Conservation (phyloP, 176 grass and related monocot genomes). For the Zoysia pacifica region DNA sequence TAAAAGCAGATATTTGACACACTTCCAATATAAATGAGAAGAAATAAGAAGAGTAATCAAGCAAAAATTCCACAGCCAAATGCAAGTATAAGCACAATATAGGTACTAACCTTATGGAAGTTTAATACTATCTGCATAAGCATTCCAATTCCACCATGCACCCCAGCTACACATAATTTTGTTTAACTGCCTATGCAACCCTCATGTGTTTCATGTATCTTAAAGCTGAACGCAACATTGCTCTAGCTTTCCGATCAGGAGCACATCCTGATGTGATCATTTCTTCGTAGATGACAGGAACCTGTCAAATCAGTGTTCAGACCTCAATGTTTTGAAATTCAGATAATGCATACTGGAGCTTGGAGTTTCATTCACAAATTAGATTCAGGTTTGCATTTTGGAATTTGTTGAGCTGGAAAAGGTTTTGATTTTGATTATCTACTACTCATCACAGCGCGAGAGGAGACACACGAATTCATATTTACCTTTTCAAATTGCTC, state of each 20-base stretch:
- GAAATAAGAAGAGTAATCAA: background rate
- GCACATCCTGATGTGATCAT: constrained; percentile 89
- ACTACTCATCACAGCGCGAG: background rate
- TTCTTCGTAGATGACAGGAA: constrained; percentile 94
- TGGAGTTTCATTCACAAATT: background rate
- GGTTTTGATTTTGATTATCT: constrained; percentile 24
- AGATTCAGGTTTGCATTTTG: background rate
- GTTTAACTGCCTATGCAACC: constrained; percentile 44
- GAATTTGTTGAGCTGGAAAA: background rate
- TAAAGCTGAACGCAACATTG: constrained; percentile 90
- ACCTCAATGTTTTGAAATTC: constrained; percentile 11
- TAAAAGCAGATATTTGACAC: background rate
- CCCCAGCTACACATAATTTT: constrained; percentile 19
- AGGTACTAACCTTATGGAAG: constrained; percentile 39
- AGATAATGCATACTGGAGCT: constrained; percentile 15
- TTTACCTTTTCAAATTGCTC: constrained; percentile 93
- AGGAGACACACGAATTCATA: constrained; percentile 13
- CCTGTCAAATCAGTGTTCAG: constrained; percentile 45
- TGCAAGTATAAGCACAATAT: background rate
- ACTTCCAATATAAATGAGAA: background rate
- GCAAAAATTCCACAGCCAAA: background rate
- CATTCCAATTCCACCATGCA: background rate
- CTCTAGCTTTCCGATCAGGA: constrained; percentile 96
- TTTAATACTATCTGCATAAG: constrained; percentile 20
- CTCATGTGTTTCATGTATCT: constrained; percentile 76